A percentile compares a stretch with the other conserved stretches of the same genome.
Evolutionary conservation across 495 filamentous ascomycete species (phyloP).

Genomic region (Astrothelium subdiscretum): DNA sequence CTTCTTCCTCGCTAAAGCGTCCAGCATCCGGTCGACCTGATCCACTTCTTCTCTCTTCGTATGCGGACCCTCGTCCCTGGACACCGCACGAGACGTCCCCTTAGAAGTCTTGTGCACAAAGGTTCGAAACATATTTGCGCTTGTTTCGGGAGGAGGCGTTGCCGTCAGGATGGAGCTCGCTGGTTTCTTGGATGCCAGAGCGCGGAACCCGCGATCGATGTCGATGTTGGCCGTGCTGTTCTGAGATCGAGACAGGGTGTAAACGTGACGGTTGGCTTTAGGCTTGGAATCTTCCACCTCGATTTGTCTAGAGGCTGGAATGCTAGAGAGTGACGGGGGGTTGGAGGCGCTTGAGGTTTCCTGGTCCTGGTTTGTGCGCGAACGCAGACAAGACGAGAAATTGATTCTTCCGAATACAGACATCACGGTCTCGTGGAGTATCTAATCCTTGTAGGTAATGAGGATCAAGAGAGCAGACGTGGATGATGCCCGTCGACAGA

Average conservation of each 20-base stretch:
- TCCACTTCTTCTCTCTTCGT: background rate
- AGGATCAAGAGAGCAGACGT: too few species aligned
- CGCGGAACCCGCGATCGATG: background rate
- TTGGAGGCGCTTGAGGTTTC: too few species aligned
- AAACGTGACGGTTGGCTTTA: background rate
- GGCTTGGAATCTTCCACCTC: background rate
- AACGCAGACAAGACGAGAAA: too few species aligned
- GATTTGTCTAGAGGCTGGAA: too few species aligned
- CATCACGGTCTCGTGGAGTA: too few species aligned
- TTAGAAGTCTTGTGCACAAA: background rate
- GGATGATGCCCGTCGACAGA: too few species aligned
- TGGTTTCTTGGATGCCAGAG: background rate
- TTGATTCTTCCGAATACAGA: too few species aligned
- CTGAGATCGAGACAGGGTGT: background rate
- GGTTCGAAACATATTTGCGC: background rate
- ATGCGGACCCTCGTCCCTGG: background rate
- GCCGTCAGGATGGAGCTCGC: background rate
- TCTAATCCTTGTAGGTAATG: too few species aligned
- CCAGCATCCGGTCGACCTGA: constrained; percentile 4
- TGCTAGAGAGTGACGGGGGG: too few species aligned
- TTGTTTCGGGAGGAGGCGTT: background rate
- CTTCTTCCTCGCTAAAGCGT: constrained; percentile 14
- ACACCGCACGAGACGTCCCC: background rate
- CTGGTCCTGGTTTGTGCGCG: too few species aligned
- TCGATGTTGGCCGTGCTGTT: background rate